These are phyloP conservation scores for Vickermania ingenoplastis DNA, from an alignment of 208 protist genomes.

Conservation along the genomic window DNA sequence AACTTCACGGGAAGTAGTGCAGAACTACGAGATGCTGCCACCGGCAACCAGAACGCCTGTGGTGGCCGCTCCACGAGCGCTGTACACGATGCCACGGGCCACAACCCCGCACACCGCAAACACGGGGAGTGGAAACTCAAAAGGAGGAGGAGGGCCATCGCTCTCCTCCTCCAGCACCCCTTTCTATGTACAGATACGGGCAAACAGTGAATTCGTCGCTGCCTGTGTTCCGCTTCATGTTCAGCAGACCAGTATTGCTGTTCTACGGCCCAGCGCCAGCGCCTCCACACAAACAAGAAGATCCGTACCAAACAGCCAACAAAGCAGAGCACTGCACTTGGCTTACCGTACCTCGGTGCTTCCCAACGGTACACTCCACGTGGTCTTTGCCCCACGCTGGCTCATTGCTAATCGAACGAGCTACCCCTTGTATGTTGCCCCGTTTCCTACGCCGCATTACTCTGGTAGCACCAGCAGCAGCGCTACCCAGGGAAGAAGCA, in stretches of 20 bases:
- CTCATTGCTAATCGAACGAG: conserved; percentile 71
- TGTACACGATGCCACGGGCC: conserved; percentile 14
- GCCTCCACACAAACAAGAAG: not conserved
- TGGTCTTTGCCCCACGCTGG: conserved; percentile 80
- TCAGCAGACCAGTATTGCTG: conserved; percentile 60
- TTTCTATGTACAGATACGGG: conserved; percentile 38
- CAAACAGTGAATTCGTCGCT: conserved; percentile 5
- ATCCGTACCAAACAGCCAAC: not conserved
- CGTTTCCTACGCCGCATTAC: conserved; percentile 13
- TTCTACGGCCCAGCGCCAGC: conserved; percentile 26
- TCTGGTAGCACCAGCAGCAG: conserved; percentile 25
- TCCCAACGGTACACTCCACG: conserved; percentile 39
- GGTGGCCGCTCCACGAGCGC: conserved; percentile 32
- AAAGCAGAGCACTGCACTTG: conserved; percentile 31
- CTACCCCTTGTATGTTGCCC: conserved; percentile 44
- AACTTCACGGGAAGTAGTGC: conserved; percentile 3
- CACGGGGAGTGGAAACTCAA: too few relatives aligned
- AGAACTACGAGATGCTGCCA: conserved; percentile 53
- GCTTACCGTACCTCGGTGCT: conserved; percentile 52
- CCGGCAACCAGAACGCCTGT: conserved; percentile 41
- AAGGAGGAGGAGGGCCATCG: too few relatives aligned
- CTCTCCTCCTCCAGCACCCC: not conserved
- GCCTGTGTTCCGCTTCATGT: conserved; percentile 65
- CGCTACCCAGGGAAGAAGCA: conserved; percentile 2
- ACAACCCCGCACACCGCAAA: too few relatives aligned